A percentile compares a stretch with the other conserved stretches of the same genome.
Evolutionary conservation across 1,139 yeast species (phyloP).

Genomic region (Saccharomyces hybrid): DNA sequence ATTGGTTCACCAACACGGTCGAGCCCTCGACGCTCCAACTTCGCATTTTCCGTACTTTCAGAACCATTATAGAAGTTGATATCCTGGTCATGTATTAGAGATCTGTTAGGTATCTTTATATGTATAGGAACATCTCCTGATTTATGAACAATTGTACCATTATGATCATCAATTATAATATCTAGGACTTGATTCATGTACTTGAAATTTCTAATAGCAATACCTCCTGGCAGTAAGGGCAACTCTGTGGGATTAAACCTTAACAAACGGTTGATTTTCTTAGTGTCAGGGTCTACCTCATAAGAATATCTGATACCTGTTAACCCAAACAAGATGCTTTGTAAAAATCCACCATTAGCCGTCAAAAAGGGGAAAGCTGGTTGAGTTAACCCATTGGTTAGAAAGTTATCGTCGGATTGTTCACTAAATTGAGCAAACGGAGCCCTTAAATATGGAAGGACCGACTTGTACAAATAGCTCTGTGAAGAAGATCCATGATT

Average conservation of each 20-base stretch:
- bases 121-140: slow-evolving; percentile 37
- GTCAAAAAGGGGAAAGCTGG: slow-evolving; percentile 86
- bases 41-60: slow-evolving; percentile 4
- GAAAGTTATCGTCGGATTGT: slow-evolving; percentile 60
- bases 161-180: slow-evolving; percentile 40
- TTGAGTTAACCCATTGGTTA: slow-evolving; percentile 66
- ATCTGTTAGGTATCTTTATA: slow-evolving; percentile 48
- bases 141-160: slow-evolving; percentile 45
- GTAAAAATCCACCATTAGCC: slow-evolving; percentile 77
- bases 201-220: slow-evolving; percentile 49
- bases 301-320: slow-evolving; percentile 57
- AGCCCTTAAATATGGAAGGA: slow-evolving; percentile 62
- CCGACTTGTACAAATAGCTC: slow-evolving; percentile 60
- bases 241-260: slow-evolving; percentile 55
- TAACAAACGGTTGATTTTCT: slow-evolving; percentile 42
- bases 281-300: slow-evolving; percentile 32
- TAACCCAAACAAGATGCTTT: slow-evolving; percentile 63
- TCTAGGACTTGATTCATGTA: slow-evolving; percentile 56
- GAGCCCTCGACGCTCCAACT: slow-evolving; percentile 4
- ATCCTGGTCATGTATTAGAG: slow-evolving; percentile 30
- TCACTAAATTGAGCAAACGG: slow-evolving; percentile 82
- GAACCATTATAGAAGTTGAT: slow-evolving; percentile 15
- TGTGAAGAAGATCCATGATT: slow-evolving; percentile 66
- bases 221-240: slow-evolving; percentile 54
- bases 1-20: slow-evolving; percentile 6